Conservation (phyloP, 345 rosid genomes). For the Eucalyptus viminalis region DNA sequence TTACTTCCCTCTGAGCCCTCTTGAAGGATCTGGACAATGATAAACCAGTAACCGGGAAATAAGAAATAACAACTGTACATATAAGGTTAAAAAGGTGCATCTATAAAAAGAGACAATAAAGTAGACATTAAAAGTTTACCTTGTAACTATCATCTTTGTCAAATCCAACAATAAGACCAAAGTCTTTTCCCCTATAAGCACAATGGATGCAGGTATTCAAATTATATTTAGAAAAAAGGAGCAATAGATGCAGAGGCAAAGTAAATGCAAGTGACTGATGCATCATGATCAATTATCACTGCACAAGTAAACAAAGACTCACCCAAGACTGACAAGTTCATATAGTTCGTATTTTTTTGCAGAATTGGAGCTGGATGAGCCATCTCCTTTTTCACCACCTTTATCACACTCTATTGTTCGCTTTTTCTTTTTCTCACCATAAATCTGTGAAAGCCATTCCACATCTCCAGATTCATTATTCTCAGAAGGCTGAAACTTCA, state of each 20-base stretch:
- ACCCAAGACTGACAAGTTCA: slow-evolving; percentile 81
- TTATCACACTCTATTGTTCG: slow-evolving; percentile 19
- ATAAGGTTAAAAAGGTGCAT: neutral
- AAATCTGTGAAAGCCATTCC: slow-evolving; percentile 89
- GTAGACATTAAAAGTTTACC: slow-evolving; percentile 22
- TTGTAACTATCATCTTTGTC: slow-evolving; percentile 80
- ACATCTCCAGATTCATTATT: slow-evolving; percentile 44
- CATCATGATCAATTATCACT: neutral
- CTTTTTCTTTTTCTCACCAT: slow-evolving; percentile 68
- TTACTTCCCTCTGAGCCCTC: slow-evolving; percentile 56
- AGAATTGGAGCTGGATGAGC: slow-evolving; percentile 33
- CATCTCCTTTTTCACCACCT: slow-evolving; percentile 64
- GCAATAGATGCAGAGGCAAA: neutral
- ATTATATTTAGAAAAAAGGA: neutral
- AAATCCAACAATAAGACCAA: slow-evolving; percentile 75
- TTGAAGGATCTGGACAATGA: slow-evolving; percentile 55
- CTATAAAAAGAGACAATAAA: neutral
- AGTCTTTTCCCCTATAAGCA: slow-evolving; percentile 70
- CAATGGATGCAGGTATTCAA: neutral
- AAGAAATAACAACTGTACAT: neutral
- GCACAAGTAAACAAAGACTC: slow-evolving; percentile 5
- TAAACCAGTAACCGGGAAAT: slow-evolving; percentile 3
- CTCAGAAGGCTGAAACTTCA: slow-evolving; percentile 66
- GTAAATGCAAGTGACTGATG: neutral
- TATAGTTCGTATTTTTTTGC: slow-evolving; percentile 36